These are phyloP conservation scores for Teratosphaeria zuluensis DNA, from an alignment of 2,329 filamentous ascomycete genomes.

Conservation along the genomic window DNA sequence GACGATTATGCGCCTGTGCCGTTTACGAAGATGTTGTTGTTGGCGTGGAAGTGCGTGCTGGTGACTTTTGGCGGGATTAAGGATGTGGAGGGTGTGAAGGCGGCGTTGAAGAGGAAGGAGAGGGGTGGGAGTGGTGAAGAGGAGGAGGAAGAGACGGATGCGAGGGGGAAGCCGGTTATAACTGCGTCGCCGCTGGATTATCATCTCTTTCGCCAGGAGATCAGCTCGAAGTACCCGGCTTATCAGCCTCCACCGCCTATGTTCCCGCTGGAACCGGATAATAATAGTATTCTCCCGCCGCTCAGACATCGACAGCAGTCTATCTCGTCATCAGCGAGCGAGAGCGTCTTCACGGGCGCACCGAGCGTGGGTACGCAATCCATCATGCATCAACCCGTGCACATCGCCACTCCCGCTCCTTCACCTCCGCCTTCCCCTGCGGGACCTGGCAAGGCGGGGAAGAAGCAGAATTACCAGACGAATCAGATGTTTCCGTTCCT, in stretches of 20 bases:
- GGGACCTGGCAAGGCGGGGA: conserved; percentile 74
- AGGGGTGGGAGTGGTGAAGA: conserved; percentile 26
- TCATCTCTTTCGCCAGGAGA: conserved; percentile 90
- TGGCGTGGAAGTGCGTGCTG: conserved; percentile 87
- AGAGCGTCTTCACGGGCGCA: conserved; percentile 36
- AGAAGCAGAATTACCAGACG: conserved; percentile 99
- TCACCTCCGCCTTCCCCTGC: conserved; percentile 90
- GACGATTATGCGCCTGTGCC: conserved; percentile 51
- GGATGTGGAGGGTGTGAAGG: conserved; percentile 65
- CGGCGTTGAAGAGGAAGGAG: conserved; percentile 51
- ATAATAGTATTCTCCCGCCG: conserved; percentile 81
- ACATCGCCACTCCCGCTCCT: conserved; percentile 95
- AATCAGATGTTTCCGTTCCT: conserved; percentile 98
- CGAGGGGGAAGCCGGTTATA: conserved; percentile 64
- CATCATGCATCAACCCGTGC: conserved; percentile 89
- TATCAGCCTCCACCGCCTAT: conserved; percentile 81
- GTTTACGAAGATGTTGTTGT: conserved; percentile 45
- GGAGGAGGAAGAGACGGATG: conserved; percentile 44
- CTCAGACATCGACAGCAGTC: conserved; percentile 60
- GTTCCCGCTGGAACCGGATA: conserved; percentile 79
- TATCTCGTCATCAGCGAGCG: conserved; percentile 10
- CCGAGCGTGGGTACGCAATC: conserved; percentile 47
- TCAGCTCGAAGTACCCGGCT: conserved; percentile 93
- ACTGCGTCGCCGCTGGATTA: conserved; percentile 93
- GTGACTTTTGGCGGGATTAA: conserved; percentile 72